Evolutionary conservation across 2,329 filamentous ascomycete genomes (phyloP).

Genomic region (Nannizzia gypsea): DNA sequence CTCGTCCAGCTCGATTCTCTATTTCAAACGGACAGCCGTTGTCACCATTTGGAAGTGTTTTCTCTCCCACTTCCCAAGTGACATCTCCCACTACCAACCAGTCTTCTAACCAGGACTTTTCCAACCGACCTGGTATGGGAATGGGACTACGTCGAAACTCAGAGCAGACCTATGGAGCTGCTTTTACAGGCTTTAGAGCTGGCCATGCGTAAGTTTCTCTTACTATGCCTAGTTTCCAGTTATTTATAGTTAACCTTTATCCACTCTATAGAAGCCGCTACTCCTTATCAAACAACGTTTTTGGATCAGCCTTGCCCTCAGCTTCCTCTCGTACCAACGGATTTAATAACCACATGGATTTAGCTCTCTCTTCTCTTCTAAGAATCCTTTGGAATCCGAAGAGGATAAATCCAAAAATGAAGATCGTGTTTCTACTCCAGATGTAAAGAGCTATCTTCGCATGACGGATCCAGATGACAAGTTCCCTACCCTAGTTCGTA

Average conservation of each 20-base stretch:
- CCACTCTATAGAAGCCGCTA: conserved; percentile 53
- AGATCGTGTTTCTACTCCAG: conserved; percentile 46
- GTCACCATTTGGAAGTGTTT: conserved; percentile 55
- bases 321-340: conserved; percentile 21
- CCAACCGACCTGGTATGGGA: conserved; percentile 56
- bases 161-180: conserved; percentile 67
- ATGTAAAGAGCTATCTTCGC: conserved; percentile 57
- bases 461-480: conserved; percentile 66
- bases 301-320: conserved; percentile 24
- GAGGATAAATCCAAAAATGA: conserved; percentile 48
- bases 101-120: conserved; percentile 52
- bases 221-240: neutral
- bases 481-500: conserved; percentile 57
- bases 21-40: conserved; percentile 77
- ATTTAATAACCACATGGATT: conserved; percentile 30
- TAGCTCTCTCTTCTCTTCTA: conserved; percentile 78
- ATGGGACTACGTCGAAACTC: conserved; percentile 82
- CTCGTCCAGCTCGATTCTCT: conserved; percentile 77
- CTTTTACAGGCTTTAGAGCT: conserved; percentile 52
- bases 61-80: conserved; percentile 63
- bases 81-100: conserved; percentile 52
- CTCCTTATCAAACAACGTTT: conserved; percentile 61
- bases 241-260: neutral
- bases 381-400: conserved; percentile 77
- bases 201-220: conserved; percentile 63